Evolutionary conservation across 768 basidiomycete genomes (phyloP), one percentile per base, ranked within the genome.

Genomic region (Collybia mongolica): DNA sequence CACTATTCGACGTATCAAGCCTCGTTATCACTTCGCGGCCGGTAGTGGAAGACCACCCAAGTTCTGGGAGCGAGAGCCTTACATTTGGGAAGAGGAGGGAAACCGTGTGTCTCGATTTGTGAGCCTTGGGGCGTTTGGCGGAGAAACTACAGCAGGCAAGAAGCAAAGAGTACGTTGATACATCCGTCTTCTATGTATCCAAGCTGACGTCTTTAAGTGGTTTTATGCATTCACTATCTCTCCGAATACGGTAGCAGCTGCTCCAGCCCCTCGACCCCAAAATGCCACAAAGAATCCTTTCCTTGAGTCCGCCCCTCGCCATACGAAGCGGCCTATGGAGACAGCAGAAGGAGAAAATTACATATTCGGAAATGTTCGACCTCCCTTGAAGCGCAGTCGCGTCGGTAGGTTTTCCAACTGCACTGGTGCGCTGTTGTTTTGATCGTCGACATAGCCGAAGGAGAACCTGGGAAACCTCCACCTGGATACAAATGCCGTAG

Each of bases 61-160:
- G 46, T 99, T 97, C 65, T 98, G 95, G 94, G 97, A 99, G 65
- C 75, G 95, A 46, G 94, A 98, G 52, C 95, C 97, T 1, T 96
- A 86, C 63, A 65, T 80, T 3, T 98, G 94, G 94, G 80, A 82
- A 38, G 85, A 84, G 29, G 84, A 86, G 45, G 71, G 72, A 22
- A 79, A 75, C 17, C 79, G 91, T 26, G 70, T 88, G 36, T 82
- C 86, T 24, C 76, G 93, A 35, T 95, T 96, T 55, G 78, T 99
- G 39, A 86, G 88, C 53, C 73, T 99, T 6, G 97, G 93, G 29
- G 77, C 87, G n/a, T 90, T 98, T 63, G 93, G 92, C 15, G 84
- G 81, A 6, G 79, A 73, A 50, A 63, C 75, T 8, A 60, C 72
- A 1, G 68, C 75, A 6, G 79, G 76, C 7, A 95, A 93, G 72